Percentiles rank a stretch among this genome's conserved stretches.
Conservation (phyloP, 192 early-diverging fungal species). For the Umbelopsis vinacea region DNA sequence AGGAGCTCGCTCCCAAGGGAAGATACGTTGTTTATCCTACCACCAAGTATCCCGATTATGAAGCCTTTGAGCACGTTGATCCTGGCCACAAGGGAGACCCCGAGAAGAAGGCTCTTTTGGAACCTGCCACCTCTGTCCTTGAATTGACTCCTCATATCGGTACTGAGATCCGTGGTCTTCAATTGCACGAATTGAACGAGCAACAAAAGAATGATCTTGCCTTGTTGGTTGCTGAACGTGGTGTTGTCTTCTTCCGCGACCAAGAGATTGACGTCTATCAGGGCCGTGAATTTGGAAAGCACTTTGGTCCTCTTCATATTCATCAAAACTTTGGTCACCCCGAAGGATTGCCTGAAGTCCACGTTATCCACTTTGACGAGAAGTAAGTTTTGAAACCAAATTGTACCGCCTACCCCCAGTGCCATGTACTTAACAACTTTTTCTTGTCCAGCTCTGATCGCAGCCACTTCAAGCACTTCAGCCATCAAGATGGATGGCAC, state of each 20-base stretch:
- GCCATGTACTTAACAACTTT: too few species aligned
- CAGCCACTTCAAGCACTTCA: not conserved
- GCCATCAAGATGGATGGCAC: slow-evolving; percentile 30
- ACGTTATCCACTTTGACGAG: slow-evolving; percentile 35
- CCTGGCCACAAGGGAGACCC: slow-evolving; percentile 38
- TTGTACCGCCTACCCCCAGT: too few species aligned
- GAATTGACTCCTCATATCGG: slow-evolving; percentile 41
- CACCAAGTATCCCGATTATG: slow-evolving; percentile 22
- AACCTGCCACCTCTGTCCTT: slow-evolving; percentile 28
- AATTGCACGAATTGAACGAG: slow-evolving; percentile 36
- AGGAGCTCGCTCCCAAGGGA: slow-evolving; percentile 27
- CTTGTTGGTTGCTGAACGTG: slow-evolving; percentile 41
- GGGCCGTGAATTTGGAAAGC: slow-evolving; percentile 30
- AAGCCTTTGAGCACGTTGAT: slow-evolving; percentile 35
- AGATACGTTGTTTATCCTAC: slow-evolving; percentile 28
- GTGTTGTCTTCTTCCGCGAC: slow-evolving; percentile 43
- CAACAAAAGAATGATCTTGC: slow-evolving; percentile 41
- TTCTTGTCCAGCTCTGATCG: not conserved
- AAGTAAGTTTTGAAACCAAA: not conserved
- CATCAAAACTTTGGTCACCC: slow-evolving; percentile 34
- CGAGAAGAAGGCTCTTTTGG: slow-evolving; percentile 31
- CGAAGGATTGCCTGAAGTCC: slow-evolving; percentile 27
- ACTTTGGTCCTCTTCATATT: slow-evolving; percentile 35
- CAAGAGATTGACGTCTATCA: slow-evolving; percentile 39
- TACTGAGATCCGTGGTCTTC: slow-evolving; percentile 41